Evolutionary conservation across 2,329 filamentous ascomycete species (phyloP).

Genomic region (Dothistroma septosporum): DNA sequence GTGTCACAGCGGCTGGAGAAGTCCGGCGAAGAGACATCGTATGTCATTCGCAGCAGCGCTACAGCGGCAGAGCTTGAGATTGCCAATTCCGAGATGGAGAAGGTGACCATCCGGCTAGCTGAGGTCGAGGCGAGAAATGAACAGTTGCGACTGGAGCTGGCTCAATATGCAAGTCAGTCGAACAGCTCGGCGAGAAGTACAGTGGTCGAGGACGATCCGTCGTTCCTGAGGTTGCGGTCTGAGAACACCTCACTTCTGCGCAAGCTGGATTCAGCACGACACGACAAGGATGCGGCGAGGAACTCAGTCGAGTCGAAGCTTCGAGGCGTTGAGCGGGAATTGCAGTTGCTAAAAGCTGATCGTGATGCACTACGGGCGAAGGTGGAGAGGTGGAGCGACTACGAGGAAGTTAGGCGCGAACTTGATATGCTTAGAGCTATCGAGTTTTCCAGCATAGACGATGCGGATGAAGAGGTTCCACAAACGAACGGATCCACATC

Average conservation of each 20-base stretch:
- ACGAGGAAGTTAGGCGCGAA: slow-evolving; percentile 94
- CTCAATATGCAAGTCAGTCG: slow-evolving; percentile 75
- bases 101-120: slow-evolving; percentile 78
- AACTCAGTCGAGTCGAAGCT: slow-evolving; percentile 71
- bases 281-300: slow-evolving; percentile 78
- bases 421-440: slow-evolving; percentile 93
- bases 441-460: slow-evolving; percentile 85
- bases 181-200: slow-evolving; percentile 54
- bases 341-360: slow-evolving; percentile 69
- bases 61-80: slow-evolving; percentile 90
- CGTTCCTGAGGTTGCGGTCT: slow-evolving; percentile 79
- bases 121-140: slow-evolving; percentile 94
- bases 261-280: slow-evolving; percentile 76
- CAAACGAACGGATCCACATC: slow-evolving; percentile 48
- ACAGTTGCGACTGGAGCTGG: slow-evolving; percentile 82
- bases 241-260: slow-evolving; percentile 90
- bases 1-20: slow-evolving; percentile 85
- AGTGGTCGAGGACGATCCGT: slow-evolving; percentile 80
- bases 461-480: slow-evolving; percentile 52
- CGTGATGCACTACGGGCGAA: slow-evolving; percentile 75
- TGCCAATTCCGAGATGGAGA: slow-evolving; percentile 84
- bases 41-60: slow-evolving; percentile 58
- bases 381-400: slow-evolving; percentile 85
- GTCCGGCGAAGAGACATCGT: slow-evolving; percentile 58
- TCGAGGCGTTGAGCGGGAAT: slow-evolving; percentile 74